Base-by-base conservation (phyloP, 169 alveolate genomes). In the Theileria orientalis region DNA sequence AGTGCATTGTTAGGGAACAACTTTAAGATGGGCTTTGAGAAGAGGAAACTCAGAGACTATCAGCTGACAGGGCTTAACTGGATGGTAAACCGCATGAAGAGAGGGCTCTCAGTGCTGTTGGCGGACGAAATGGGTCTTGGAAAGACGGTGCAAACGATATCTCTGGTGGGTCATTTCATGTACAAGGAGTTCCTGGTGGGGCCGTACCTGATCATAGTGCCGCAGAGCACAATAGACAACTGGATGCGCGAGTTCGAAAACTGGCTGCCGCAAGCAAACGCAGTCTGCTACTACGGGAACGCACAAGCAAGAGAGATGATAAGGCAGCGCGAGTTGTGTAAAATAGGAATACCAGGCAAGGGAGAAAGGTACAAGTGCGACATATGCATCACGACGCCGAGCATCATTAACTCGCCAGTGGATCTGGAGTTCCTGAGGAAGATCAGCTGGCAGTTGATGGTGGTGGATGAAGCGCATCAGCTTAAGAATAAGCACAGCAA, bases 41-140 rank as follows among this genome's bases (percentile, higher is more conserved):
- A 83, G 8, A 76, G 86, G 30, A 86, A 78, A 29, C 84, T 97
- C 16, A 92, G 98, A 52, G 98, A 96, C 29, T 97, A 97, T 76
- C 97, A 97, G 87, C 82, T 97, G 47, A 90, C 86, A 25, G 99
- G 99, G 19, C 87, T 96, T 30, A 96, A 96, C 83, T 96, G 99
- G 99, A 90, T 96, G 47, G 94, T 96, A 14, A 92, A 95, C 64
- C 80, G 98, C 54, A 92, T 95, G 95, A 96, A 96, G 86, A 83
- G 94, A 46, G 98, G 96, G 35, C 84, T 96, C 40, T 94, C 96
- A 63, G 97, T 96, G 9, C 89, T 96, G 47, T 80, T 96, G 62
- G 98, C 98, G 5, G 98, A 96, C 83, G 98, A 96, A 83, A 96
- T 96, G 98, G 98, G 98, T 13, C 92, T 96, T 16, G 98, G 98